These are phyloP conservation scores for Balakata baccata DNA, from an alignment of 345 rosid genomes.

Conservation along the genomic window DNA sequence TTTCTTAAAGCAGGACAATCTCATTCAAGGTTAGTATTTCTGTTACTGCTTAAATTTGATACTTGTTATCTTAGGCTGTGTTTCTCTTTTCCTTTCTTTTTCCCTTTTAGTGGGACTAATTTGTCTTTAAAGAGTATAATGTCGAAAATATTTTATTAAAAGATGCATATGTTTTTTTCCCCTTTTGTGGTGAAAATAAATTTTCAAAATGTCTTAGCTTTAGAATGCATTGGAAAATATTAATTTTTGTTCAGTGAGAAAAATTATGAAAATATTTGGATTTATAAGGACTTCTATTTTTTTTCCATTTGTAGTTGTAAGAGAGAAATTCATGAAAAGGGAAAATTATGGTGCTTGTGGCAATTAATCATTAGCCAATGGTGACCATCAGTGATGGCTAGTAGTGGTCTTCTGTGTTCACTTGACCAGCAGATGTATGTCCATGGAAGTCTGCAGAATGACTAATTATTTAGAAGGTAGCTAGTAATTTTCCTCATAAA, in stretches of 20 bases:
- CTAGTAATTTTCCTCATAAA: too few species aligned
- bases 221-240: not conserved
- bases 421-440: not conserved
- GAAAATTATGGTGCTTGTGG: not conserved
- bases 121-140: not conserved
- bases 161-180: not conserved
- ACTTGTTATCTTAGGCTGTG: not conserved
- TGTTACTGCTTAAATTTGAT: not conserved
- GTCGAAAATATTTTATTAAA: not conserved
- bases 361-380: not conserved
- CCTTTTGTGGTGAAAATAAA: not conserved
- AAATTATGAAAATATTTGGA: not conserved
- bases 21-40: conserved; percentile 43
- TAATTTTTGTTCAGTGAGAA: not conserved
- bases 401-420: not conserved
- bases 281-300: not conserved
- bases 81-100: too few species aligned
- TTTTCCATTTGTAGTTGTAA: not conserved
- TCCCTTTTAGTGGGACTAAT: not conserved
- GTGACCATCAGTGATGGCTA: not conserved
- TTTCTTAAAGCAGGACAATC: conserved; percentile 56
- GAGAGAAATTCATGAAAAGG: not conserved
- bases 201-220: not conserved
- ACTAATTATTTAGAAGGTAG: not conserved
- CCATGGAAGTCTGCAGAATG: not conserved